Conservation (phyloP, 2,329 filamentous ascomycete species). For the Aspergillus ibericus region DNA sequence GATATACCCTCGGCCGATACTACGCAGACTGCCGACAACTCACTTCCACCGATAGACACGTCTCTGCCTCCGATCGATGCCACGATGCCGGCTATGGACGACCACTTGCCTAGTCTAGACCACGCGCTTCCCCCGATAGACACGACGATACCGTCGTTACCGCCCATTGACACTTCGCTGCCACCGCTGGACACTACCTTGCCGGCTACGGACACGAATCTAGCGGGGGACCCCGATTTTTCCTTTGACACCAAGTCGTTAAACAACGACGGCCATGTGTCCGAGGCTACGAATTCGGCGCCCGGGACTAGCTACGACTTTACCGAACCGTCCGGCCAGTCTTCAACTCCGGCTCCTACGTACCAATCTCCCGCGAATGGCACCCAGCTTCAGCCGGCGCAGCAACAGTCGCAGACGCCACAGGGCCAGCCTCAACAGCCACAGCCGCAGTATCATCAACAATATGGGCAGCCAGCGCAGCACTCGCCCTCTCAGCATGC, state of each 20-base stretch:
- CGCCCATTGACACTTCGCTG: slow-evolving; percentile 27
- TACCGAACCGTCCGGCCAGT: slow-evolving; percentile 22
- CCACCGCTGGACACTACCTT: slow-evolving; percentile 30
- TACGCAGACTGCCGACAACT: slow-evolving; percentile 19
- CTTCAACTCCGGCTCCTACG: slow-evolving; percentile 42
- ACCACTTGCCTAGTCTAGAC: slow-evolving; percentile 26
- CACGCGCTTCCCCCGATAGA: slow-evolving; percentile 32
- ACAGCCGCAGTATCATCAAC: slow-evolving; percentile 38
- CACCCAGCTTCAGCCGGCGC: slow-evolving; percentile 20
- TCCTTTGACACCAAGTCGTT: slow-evolving; percentile 21
- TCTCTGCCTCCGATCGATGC: slow-evolving; percentile 29
- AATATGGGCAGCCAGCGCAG: slow-evolving; percentile 21
- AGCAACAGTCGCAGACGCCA: slow-evolving; percentile 21
- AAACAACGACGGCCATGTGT: slow-evolving; percentile 1
- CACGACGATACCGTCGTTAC: slow-evolving; percentile 31
- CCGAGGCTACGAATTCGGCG: slow-evolving; percentile 8
- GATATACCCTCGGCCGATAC: neutral
- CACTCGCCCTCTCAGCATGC: slow-evolving; percentile 19
- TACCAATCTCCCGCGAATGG: slow-evolving; percentile 50
- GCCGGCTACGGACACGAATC: slow-evolving; percentile 20
- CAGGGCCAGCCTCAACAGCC: slow-evolving; percentile 35
- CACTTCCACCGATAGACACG: slow-evolving; percentile 28
- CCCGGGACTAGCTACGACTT: slow-evolving; percentile 21
- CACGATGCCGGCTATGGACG: slow-evolving; percentile 28
- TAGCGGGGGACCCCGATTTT: slow-evolving; percentile 13